Evolutionary conservation across 345 rosid species (phyloP), one percentile per base, ranked within the genome.

Genomic region (Populus nigra): DNA sequence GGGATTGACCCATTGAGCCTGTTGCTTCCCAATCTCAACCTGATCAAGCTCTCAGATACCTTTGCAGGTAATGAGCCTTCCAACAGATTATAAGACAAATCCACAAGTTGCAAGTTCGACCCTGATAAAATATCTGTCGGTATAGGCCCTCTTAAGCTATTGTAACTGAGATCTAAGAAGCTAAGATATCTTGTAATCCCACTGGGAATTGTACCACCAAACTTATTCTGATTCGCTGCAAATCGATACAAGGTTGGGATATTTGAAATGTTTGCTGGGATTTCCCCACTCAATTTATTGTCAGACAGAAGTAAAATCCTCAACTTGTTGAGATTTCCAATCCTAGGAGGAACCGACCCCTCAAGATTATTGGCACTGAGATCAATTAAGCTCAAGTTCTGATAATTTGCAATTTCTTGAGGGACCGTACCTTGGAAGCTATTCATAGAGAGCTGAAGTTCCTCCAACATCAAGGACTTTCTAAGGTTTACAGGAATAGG

Each of bases 21-120:
- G 74, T 92, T 92, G 86, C 87, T 80, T 78, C 97, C 96, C 72
- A 94, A 80, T 82, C 97, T 88, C 86, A 94, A 53, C 83, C 95
- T 87, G 11, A 93, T 49, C 86, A 91, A 55, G 77, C 79, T 31
- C n/a, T 73, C 1, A 11, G 97, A 86, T 13, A 88, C 55, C 61
- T 55, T 66, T 45, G 10, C 78, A 68, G 98, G 96, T 66, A 90
- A 62, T 75, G 76, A 25, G 47, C 93, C 94, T 20, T 39, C 49
- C 41, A 92, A 27, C 36, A 0, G 31, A 80, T 91, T 94, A 76
- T 17, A 81, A 45, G 96, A 89, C 85, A 94, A 77, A 86, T 92
- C 90, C 57, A 91, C 88, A 27, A 43, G 49, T 75, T 62, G 55
- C 71, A 94, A 86, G 2, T 70, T 78, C 25, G 39, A 16, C 27